Conservation (phyloP, 2,329 filamentous ascomycete species). For the Zarea fungicola region DNA sequence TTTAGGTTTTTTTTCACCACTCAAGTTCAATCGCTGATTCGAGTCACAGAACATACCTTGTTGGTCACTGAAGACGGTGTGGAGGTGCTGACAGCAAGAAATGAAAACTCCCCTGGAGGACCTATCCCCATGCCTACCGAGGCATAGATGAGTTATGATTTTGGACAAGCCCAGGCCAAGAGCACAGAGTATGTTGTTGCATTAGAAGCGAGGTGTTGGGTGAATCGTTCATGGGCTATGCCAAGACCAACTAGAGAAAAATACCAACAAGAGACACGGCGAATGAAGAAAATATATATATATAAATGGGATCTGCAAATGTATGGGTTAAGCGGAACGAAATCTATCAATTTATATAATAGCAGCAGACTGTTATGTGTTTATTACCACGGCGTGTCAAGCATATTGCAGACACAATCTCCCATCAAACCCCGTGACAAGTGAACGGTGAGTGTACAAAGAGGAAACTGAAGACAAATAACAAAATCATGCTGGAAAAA, state of each 20-base stretch:
- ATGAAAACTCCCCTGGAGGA: slow-evolving; percentile 69
- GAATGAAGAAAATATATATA: neutral
- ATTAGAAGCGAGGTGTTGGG: slow-evolving; percentile 13
- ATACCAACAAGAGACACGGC: neutral
- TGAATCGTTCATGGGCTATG: neutral
- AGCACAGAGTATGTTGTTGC: neutral
- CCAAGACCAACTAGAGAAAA: neutral
- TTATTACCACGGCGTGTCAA: no score
- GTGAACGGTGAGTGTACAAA: no score
- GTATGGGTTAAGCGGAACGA: no score
- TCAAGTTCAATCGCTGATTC: slow-evolving; percentile 18
- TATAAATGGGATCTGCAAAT: neutral
- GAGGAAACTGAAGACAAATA: no score
- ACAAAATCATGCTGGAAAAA: no score
- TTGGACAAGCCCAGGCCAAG: neutral
- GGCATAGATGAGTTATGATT: slow-evolving; percentile 15
- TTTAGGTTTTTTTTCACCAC: neutral
- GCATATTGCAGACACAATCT: no score
- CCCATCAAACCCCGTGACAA: no score
- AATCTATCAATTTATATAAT: no score
- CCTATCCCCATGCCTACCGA: slow-evolving; percentile 52
- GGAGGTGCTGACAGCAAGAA: slow-evolving; percentile 72
- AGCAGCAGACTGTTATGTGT: no score
- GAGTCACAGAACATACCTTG: slow-evolving; percentile 64
- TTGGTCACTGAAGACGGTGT: slow-evolving; percentile 79